phyloP scores from a whole-genome alignment of 2,329 filamentous ascomycete species.

The Myriosclerotinia curreyana region DNA sequence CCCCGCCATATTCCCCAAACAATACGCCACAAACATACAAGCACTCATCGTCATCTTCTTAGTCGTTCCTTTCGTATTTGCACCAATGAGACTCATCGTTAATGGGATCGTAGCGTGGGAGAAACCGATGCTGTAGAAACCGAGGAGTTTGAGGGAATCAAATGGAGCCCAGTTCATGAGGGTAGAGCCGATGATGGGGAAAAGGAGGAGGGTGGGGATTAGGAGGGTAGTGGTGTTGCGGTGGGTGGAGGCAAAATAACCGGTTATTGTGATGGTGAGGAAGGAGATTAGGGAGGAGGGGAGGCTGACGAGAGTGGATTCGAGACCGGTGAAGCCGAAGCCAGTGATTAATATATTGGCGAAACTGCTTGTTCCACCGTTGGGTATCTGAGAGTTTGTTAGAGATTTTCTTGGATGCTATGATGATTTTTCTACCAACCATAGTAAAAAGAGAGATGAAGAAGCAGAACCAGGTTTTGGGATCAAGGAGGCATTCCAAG shows the following conservation, averaged over 20 bases:
- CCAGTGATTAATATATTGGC: slow-evolving; percentile 48
- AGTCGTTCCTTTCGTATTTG: slow-evolving; percentile 38
- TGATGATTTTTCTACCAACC: background rate
- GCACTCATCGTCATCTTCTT: slow-evolving; percentile 39
- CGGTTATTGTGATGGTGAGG: slow-evolving; percentile 29
- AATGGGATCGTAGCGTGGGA: slow-evolving; percentile 35
- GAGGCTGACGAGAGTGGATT: slow-evolving; percentile 36
- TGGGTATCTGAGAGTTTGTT: slow-evolving; percentile 42
- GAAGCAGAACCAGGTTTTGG: slow-evolving; percentile 57
- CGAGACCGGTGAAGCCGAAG: slow-evolving; percentile 41
- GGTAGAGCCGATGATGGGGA: slow-evolving; percentile 35
- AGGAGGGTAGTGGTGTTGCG: slow-evolving; percentile 31
- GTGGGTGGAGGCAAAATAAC: slow-evolving; percentile 41
- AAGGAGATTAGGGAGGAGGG: slow-evolving; percentile 31
- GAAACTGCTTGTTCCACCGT: slow-evolving; percentile 58
- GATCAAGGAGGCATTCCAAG: slow-evolving; percentile 51
- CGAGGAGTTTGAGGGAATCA: slow-evolving; percentile 34
- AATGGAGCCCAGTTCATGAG: slow-evolving; percentile 34
- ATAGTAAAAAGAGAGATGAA: slow-evolving; percentile 52
- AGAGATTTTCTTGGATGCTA: background rate
- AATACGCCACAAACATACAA: slow-evolving; percentile 28
- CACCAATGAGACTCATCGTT: slow-evolving; percentile 36
- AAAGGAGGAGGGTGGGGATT: slow-evolving; percentile 29
- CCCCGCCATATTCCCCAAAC: slow-evolving; percentile 35
- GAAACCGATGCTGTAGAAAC: slow-evolving; percentile 33